Evolutionary conservation across 169 alveolate genomes (phyloP).

Genomic region (Cryptosporidium xiaoi): DNA sequence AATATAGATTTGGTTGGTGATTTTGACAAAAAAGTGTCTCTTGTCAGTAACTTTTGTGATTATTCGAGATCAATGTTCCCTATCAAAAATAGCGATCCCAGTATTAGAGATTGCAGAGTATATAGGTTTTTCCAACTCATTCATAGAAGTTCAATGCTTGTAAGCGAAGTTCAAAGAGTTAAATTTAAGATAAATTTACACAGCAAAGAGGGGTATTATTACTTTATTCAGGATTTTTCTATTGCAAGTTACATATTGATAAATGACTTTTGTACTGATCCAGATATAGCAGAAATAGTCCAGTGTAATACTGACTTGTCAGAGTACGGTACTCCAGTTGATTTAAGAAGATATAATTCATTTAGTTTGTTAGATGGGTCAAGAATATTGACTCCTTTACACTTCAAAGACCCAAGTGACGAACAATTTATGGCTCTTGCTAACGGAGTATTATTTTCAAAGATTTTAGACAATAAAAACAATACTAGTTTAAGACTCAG

Average conservation of each 20-base stretch:
- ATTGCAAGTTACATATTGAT: constrained; percentile 30
- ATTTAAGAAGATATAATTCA: neutral
- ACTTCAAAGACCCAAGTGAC: constrained; percentile 10
- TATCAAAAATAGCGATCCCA: neutral
- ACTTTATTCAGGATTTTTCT: constrained; percentile 18
- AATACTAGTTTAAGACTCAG: neutral
- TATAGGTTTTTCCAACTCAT: constrained; percentile 50
- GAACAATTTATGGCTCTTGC: neutral
- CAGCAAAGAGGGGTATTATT: constrained; percentile 15
- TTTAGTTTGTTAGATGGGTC: constrained; percentile 9
- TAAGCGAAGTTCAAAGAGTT: neutral
- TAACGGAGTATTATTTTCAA: constrained; percentile 30
- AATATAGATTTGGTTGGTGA: constrained; percentile 47
- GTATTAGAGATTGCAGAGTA: neutral
- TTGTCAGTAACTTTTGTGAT: constrained; percentile 14
- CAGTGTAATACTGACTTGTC: constrained; percentile 25
- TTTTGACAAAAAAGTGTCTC: constrained; percentile 19
- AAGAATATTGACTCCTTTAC: constrained; percentile 13
- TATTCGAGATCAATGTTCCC: neutral
- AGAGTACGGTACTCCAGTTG: neutral
- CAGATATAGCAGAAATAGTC: constrained; percentile 21
- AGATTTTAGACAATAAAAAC: neutral
- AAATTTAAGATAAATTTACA: constrained; percentile 2
- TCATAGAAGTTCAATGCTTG: constrained; percentile 7
- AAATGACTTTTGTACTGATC: constrained; percentile 65